phyloP scores from a whole-genome alignment of 371 early-diverging fungal genomes.

The Mortierella sp. region DNA sequence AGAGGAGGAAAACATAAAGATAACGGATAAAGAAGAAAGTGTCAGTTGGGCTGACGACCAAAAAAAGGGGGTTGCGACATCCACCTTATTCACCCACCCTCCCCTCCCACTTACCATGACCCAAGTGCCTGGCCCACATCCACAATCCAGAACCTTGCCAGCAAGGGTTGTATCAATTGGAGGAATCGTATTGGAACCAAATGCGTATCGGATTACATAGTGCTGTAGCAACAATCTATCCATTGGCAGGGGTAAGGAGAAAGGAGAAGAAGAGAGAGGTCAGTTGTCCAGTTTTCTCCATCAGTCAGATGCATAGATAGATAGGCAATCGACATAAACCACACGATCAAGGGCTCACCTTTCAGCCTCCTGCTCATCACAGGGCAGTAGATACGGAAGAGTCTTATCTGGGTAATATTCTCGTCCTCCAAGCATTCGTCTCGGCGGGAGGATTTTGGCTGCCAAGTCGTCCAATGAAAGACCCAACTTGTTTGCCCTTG shows the following conservation, averaged over 20 bases:
- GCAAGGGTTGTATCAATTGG: slow-evolving; percentile 36
- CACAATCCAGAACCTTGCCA: slow-evolving; percentile 48
- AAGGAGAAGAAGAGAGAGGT: background rate
- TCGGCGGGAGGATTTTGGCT: slow-evolving; percentile 35
- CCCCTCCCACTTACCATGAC: slow-evolving; percentile 35
- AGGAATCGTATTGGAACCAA: slow-evolving; percentile 43
- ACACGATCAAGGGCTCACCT: slow-evolving; percentile 20
- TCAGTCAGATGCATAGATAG: background rate
- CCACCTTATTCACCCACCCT: too few species aligned
- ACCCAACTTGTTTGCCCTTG: slow-evolving; percentile 17
- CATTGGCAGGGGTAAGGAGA: slow-evolving; percentile 39
- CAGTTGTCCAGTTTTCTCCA: background rate
- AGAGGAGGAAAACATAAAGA: too few species aligned
- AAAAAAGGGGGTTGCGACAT: background rate
- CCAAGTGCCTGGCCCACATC: slow-evolving; percentile 52
- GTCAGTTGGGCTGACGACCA: too few species aligned
- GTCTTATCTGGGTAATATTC: slow-evolving; percentile 51
- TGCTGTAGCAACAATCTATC: slow-evolving; percentile 40
- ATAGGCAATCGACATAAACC: background rate
- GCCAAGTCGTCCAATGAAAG: slow-evolving; percentile 33
- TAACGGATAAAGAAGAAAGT: too few species aligned
- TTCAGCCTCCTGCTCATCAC: slow-evolving; percentile 52
- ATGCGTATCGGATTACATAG: slow-evolving; percentile 51
- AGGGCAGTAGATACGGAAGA: slow-evolving; percentile 48
- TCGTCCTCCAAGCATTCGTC: slow-evolving; percentile 34